Evolutionary conservation across 139 green algal species (phyloP), one percentile per base, ranked within the genome.

Genomic region (Chlorella vulgaris): DNA sequence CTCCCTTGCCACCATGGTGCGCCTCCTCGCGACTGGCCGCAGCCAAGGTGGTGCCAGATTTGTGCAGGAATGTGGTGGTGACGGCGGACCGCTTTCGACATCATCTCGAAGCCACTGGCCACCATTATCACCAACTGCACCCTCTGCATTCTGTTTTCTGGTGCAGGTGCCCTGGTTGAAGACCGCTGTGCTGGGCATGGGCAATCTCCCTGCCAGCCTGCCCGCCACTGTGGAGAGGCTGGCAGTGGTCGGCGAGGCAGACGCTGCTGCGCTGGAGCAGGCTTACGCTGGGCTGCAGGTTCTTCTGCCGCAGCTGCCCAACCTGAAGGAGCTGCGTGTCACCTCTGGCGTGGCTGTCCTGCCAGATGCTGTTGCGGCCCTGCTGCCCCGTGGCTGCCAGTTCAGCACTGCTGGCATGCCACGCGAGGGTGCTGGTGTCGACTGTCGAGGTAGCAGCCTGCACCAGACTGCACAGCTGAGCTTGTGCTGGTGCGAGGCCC

Each of bases 341-440:
- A 79, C 73, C 7, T 79, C 73, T 28, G 73, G 51, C 33, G 35
- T 68, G 31, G 31, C 66, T 4, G 38, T 35, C 35, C 73, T 79
- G 51, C 73, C 73, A 5, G 73, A 31, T 8, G 73, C 26, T 3
- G 18, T 79, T 33, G 53, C 73, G 26, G 35, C 43, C 53, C 35
- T 69, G 33, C 73, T 79, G 36, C 73, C 73, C 7, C 31, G 33
- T 24, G 73, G 38, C 73, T 79, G 73, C 51, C 18, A 42, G 36
- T 79, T 79, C 73, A 79, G 53, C 73, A 79, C 73, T 19, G 73
- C 73, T 6, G 73, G 73, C 53, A 15, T 79, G 73, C 73, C 73
- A 5, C 53, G 35, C 29, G 73, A 79, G 35, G 73, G 51, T 0
- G 35, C 73, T 5, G 53, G 31, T 28, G 26, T 50, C 22, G 73